Evolutionary conservation across 1,139 yeast species (phyloP).

Genomic region (Yamadazyma membranifaciens): DNA sequence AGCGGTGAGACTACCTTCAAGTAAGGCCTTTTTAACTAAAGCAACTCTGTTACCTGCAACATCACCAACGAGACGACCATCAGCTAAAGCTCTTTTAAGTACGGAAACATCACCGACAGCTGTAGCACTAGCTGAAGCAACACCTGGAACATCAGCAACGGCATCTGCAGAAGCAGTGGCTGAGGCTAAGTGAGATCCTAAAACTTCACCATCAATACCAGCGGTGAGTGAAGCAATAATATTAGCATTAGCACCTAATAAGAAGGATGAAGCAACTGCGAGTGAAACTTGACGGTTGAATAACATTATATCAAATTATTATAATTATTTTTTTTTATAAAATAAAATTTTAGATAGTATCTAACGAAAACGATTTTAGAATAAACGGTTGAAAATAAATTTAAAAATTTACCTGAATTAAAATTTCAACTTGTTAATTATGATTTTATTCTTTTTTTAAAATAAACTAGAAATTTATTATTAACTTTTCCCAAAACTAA

Average conservation of each 20-base stretch:
- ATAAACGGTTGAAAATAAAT: slow-evolving; percentile 1
- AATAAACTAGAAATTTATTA: slow-evolving; percentile 7
- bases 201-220: slow-evolving; percentile 10
- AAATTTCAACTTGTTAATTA: slow-evolving; percentile 2
- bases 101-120: slow-evolving; percentile 12
- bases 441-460: neutral
- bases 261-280: slow-evolving; percentile 17
- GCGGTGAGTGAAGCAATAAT: slow-evolving; percentile 12
- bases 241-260: slow-evolving; percentile 15
- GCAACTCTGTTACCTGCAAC: slow-evolving; percentile 11
- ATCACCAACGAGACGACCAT: slow-evolving; percentile 14
- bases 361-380: slow-evolving; percentile 7
- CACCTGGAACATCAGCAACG: slow-evolving; percentile 9
- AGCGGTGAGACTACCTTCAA: slow-evolving; percentile 12
- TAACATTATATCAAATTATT: slow-evolving; percentile 12
- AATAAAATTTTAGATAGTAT: slow-evolving; percentile 6
- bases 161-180: slow-evolving; percentile 6
- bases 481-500: slow-evolving; percentile 16
- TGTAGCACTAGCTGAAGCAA: slow-evolving; percentile 9
- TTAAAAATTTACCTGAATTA: slow-evolving; percentile 1
- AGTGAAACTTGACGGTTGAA: slow-evolving; percentile 16
- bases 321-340: slow-evolving; percentile 1
- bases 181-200: slow-evolving; percentile 2
- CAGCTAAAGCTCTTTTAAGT: slow-evolving; percentile 11
- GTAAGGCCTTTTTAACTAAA: slow-evolving; percentile 12